These are phyloP conservation scores for Termitomyces sp. DNA, from an alignment of 768 basidiomycete genomes.

Conservation along the genomic window DNA sequence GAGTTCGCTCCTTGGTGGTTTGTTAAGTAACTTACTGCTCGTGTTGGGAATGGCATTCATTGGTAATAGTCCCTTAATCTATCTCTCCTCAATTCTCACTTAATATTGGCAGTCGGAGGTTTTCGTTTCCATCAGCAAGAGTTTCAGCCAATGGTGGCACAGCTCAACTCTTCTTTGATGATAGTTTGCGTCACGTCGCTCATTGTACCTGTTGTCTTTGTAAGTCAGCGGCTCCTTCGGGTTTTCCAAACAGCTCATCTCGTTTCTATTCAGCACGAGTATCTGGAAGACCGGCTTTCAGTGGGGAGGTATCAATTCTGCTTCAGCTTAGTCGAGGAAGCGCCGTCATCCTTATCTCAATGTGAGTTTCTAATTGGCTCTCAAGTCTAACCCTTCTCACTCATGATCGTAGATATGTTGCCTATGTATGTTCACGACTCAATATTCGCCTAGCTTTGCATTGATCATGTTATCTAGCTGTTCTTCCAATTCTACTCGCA, in stretches of 20 bases:
- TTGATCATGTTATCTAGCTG: conserved; percentile 38
- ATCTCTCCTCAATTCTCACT: background rate
- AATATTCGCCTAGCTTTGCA: too few species aligned
- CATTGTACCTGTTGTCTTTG: conserved; percentile 54
- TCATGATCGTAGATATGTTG: background rate
- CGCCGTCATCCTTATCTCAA: background rate
- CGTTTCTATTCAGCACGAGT: background rate
- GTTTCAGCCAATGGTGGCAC: conserved; percentile 54
- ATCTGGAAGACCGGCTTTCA: background rate
- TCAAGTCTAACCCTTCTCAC: background rate
- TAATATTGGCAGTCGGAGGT: conserved; percentile 33
- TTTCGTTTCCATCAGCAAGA: conserved; percentile 48
- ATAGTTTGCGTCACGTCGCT: conserved; percentile 71
- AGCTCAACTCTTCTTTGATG: conserved; percentile 63
- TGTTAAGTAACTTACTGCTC: conserved; percentile 74
- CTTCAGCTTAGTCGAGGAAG: conserved; percentile 1
- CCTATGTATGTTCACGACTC: background rate
- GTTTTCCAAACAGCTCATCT: background rate
- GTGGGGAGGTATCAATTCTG: background rate
- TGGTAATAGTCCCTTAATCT: conserved; percentile 28
- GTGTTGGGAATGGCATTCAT: conserved; percentile 81
- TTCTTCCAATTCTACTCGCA: conserved; percentile 56
- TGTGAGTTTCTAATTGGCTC: background rate
- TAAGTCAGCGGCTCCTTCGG: background rate
- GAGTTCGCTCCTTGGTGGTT: conserved; percentile 47